Conservation (phyloP, 768 basidiomycete genomes). For the Leccinellum luteum region DNA sequence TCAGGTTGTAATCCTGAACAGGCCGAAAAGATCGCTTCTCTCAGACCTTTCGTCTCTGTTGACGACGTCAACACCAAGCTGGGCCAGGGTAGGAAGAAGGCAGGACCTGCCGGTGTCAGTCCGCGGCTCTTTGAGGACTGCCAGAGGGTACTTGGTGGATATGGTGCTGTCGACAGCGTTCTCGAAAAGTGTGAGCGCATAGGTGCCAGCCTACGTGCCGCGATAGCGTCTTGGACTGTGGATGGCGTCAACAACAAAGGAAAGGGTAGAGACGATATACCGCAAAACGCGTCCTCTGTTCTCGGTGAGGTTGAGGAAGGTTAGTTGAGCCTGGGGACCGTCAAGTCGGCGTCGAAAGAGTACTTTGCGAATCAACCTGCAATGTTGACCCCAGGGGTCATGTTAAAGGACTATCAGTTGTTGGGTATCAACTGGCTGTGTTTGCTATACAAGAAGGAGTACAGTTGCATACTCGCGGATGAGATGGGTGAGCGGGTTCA, state of each 20-base stretch:
- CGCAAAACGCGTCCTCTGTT: constrained; percentile 16
- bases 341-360: constrained; percentile 47
- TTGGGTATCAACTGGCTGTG: constrained; percentile 98
- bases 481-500: constrained; percentile 82
- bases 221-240: constrained; percentile 79
- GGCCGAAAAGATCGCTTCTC: constrained; percentile 70
- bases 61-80: constrained; percentile 76
- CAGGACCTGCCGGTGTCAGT: constrained; percentile 78
- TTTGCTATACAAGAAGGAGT: constrained; percentile 71
- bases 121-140: constrained; percentile 90
- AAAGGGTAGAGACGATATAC: constrained; percentile 39
- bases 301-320: constrained; percentile 54
- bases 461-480: constrained; percentile 96
- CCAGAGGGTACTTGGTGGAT: constrained; percentile 77
- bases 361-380: constrained; percentile 78
- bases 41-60: constrained; percentile 77
- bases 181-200: constrained; percentile 87
- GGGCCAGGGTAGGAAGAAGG: constrained; percentile 84
- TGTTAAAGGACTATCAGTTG: constrained; percentile 94
- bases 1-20: constrained; percentile 79
- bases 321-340: constrained; percentile 52
- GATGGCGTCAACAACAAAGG: constrained; percentile 31
- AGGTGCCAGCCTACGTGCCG: constrained; percentile 66
- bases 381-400: constrained; percentile 60
- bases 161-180: constrained; percentile 84